phyloP scores from a whole-genome alignment of 2,329 filamentous ascomycete genomes.

The Akanthomyces dipterigenus region DNA sequence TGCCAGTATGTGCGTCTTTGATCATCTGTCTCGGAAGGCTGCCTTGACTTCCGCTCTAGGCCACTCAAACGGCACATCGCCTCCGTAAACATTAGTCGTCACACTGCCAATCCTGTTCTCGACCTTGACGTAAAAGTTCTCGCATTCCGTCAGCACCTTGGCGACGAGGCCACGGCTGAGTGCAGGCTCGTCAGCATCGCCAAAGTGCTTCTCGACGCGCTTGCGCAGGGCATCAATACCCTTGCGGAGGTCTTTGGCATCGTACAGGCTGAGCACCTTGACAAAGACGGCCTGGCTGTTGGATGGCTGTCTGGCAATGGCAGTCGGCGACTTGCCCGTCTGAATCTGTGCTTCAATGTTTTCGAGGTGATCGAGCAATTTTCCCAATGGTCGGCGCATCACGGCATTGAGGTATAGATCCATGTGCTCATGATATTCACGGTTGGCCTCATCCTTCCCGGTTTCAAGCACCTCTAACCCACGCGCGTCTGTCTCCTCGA shows the following conservation, averaged over 20 bases:
- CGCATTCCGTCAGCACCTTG: constrained; percentile 54
- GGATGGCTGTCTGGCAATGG: constrained; percentile 72
- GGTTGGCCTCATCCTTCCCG: constrained; percentile 71
- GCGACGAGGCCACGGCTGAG: constrained; percentile 53
- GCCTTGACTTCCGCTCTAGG: constrained; percentile 55
- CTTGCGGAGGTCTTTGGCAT: constrained; percentile 77
- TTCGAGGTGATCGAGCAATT: constrained; percentile 85
- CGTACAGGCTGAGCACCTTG: constrained; percentile 75
- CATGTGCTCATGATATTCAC: constrained; percentile 82
- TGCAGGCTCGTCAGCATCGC: constrained; percentile 71
- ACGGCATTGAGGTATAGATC: constrained; percentile 79
- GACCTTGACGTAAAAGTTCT: constrained; percentile 55
- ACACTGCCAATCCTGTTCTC: constrained; percentile 54
- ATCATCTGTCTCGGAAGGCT: constrained; percentile 37
- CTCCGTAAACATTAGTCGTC: constrained; percentile 57
- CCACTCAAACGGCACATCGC: constrained; percentile 60
- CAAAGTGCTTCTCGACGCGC: constrained; percentile 95
- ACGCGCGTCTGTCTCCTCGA: constrained; percentile 78
- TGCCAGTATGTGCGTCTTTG: not conserved
- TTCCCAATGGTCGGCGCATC: constrained; percentile 81
- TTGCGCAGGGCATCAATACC: constrained; percentile 87
- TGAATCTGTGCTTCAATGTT: constrained; percentile 71
- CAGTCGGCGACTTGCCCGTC: constrained; percentile 49
- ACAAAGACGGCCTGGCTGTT: constrained; percentile 79
- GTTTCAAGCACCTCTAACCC: constrained; percentile 70